Conservation (phyloP, 1,284 basidiomycete genomes). For the Ustilago vetiveriae region DNA sequence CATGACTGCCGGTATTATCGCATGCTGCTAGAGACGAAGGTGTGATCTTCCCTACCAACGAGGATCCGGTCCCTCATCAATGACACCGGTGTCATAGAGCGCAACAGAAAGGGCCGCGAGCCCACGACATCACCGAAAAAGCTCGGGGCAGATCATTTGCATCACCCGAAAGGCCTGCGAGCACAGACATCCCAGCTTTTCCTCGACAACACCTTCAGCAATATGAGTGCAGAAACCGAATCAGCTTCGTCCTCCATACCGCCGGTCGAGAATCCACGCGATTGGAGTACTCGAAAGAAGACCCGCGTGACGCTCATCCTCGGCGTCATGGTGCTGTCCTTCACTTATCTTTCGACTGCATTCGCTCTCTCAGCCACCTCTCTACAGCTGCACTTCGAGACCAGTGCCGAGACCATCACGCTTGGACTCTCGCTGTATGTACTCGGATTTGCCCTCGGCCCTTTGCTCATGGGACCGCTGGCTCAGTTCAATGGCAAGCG, state of each 20-base stretch:
- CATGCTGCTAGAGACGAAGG: too few relatives aligned
- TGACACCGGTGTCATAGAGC: too few relatives aligned
- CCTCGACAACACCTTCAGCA: too few relatives aligned
- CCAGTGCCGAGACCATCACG: slow-evolving; percentile 31
- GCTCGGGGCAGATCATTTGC: too few relatives aligned
- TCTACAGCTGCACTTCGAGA: slow-evolving; percentile 20
- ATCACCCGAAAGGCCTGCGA: too few relatives aligned
- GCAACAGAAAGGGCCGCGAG: too few relatives aligned
- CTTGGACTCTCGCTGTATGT: slow-evolving; percentile 40
- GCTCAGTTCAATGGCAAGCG: slow-evolving; percentile 40
- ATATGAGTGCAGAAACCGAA: slow-evolving; percentile 1
- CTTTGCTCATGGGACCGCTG: slow-evolving; percentile 38
- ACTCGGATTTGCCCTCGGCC: slow-evolving; percentile 34
- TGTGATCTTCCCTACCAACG: too few relatives aligned
- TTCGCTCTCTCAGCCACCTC: slow-evolving; percentile 29
- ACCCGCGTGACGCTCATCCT: slow-evolving; percentile 30
- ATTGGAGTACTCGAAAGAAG: slow-evolving; percentile 34
- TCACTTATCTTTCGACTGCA: slow-evolving; percentile 40
- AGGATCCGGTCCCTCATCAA: too few relatives aligned
- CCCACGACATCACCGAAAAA: too few relatives aligned
- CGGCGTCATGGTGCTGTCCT: slow-evolving; percentile 32
- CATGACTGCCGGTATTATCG: too few relatives aligned
- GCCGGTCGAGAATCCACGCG: slow-evolving; percentile 29
- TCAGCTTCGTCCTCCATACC: slow-evolving; percentile 1
- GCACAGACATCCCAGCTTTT: too few relatives aligned